Evolutionary conservation across 2,329 filamentous ascomycete genomes (phyloP).

Genomic region (Hymenoscyphus albidus): DNA sequence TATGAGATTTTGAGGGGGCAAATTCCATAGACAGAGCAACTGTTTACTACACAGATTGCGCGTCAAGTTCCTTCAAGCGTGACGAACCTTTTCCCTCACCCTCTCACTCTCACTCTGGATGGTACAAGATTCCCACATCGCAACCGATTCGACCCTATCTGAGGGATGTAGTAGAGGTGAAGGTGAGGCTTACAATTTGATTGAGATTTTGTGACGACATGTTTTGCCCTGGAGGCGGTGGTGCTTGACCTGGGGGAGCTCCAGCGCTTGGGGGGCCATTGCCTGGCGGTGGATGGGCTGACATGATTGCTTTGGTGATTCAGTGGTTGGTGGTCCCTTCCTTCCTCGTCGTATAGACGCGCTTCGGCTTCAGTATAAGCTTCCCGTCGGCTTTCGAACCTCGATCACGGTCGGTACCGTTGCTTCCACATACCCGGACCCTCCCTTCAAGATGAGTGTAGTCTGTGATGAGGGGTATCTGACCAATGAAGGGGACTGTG

Average conservation of each 20-base stretch:
- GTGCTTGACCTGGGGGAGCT: conserved; percentile 45
- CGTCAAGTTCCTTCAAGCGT: not conserved
- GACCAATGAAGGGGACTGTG: not conserved
- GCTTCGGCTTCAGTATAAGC: not conserved
- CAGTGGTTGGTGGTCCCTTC: not conserved
- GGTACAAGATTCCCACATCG: not conserved
- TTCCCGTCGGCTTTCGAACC: not conserved
- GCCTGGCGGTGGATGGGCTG: conserved; percentile 42
- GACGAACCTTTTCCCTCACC: not conserved
- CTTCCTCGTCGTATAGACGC: not conserved
- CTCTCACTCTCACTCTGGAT: not conserved
- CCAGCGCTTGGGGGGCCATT: conserved; percentile 43
- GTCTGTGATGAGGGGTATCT: not conserved
- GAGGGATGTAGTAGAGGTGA: not conserved
- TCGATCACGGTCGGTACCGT: conserved; percentile 8
- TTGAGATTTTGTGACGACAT: conserved; percentile 89
- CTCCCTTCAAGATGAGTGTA: not conserved
- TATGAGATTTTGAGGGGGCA: not conserved
- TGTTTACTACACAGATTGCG: too few relatives aligned
- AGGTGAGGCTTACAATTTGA: conserved; percentile 71
- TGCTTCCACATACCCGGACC: conserved; percentile 8
- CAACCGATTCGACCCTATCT: not conserved
- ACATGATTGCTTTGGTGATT: conserved; percentile 26
- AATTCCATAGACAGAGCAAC: not conserved
- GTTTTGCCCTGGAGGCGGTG: conserved; percentile 44